Conservation (phyloP, 306 rosid species). For the Vigna radiata region DNA sequence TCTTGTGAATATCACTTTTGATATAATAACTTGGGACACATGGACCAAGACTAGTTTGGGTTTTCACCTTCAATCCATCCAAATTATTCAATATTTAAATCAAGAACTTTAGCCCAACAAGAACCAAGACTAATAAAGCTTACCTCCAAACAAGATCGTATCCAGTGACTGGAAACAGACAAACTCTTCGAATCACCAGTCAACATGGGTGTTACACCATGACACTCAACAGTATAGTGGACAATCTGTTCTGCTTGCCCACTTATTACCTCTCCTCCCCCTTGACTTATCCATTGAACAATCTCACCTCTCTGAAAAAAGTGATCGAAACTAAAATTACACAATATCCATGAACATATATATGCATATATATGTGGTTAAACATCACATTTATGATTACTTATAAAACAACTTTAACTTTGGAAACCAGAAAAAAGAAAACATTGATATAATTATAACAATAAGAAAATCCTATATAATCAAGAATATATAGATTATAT, state of each 20-base stretch:
- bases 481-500: no score
- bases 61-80: conserved; percentile 17
- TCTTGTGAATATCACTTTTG: conserved; percentile 13
- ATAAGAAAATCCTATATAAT: no score
- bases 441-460: no score
- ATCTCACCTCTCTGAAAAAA: conserved; percentile 78
- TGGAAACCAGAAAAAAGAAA: not conserved
- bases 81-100: conserved; percentile 23
- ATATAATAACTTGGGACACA: conserved; percentile 7
- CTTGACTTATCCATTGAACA: conserved; percentile 86
- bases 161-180: conserved; percentile 87
- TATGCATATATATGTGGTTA: not conserved
- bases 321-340: conserved; percentile 46
- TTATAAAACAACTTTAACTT: conserved; percentile 26
- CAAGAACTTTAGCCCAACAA: conserved; percentile 21
- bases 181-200: conserved; percentile 46
- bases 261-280: conserved; percentile 74
- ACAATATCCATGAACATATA: conserved; percentile 16
- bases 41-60: not conserved
- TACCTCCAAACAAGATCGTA: conserved; percentile 93
- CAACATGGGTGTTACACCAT: conserved; percentile 63
- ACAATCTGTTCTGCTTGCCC: conserved; percentile 55
- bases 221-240: conserved; percentile 78
- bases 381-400: not conserved
- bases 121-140: conserved; percentile 31